Evolutionary conservation across 345 rosid genomes (phyloP), one percentile per base, ranked within the genome.

Genomic region (Ricinus communis): DNA sequence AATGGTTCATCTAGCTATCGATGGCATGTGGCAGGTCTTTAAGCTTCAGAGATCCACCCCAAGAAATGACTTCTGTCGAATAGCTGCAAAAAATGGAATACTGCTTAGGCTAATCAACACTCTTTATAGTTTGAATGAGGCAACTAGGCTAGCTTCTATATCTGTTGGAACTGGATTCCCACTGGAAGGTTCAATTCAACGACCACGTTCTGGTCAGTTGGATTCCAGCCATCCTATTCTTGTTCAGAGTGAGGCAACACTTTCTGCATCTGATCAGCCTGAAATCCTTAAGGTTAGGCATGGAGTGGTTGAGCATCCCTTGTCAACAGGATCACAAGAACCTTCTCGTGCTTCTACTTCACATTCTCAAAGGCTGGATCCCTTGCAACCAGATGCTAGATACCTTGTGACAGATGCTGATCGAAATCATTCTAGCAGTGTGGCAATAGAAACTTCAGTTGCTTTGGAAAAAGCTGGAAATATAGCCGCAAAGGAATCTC

Each of bases 21-120:
- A 96, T 70, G 98, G 98, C 85, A 96, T 91, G 94, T 93, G 98
- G 99, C 99, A 93, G 82, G 91, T 96, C 76, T 93, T 93, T 85
- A 92, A 92, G 86, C 98, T 92, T 78, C 96, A 89, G 74, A 83
- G 90, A 72, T 95, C 99, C 58, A 95, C 91, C 63, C 91, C 98
- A 18, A 93, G 87, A 81, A 95, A 95, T 43, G 98, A 92, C 81
- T 95, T 95, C 68, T 95, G 99, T 74, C 88, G 88, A 33, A 89
- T 95, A 58, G 99, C 98, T 76, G 98, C 99, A 24, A 95, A 92
- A 79, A 88, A 89, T 80, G 97, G 98, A 63, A 90, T 90, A 77
- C 79, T 95, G 63, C 79, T 79, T 55, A 85, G 99, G 85, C 90
- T 95, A 53, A 88, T 90, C 77, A 95, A 95, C 79, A 92, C 99